Evolutionary conservation across 2,329 filamentous ascomycete genomes (phyloP).

Genomic region (Sporothrix sp.): DNA sequence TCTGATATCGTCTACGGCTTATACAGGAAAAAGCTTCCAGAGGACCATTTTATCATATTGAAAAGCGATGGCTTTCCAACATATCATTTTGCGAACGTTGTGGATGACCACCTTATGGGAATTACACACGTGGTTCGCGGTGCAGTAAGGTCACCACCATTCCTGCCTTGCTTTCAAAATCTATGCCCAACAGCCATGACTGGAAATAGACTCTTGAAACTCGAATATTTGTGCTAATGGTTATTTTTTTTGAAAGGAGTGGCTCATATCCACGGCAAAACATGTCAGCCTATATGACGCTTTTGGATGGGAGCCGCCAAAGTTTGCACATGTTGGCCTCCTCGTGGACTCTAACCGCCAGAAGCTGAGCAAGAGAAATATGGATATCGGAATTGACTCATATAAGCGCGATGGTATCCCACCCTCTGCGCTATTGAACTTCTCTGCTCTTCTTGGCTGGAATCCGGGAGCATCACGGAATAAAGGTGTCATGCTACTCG

Average conservation of each 20-base stretch:
- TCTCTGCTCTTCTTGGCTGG: constrained; percentile 79
- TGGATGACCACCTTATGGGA: constrained; percentile 91
- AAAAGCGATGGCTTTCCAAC: constrained; percentile 91
- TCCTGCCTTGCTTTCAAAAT: constrained; percentile 25
- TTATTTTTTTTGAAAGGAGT: constrained; percentile 54
- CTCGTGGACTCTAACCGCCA: constrained; percentile 58
- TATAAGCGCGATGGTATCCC: constrained; percentile 39
- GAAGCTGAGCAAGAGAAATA: constrained; percentile 80
- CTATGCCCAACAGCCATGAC: constrained; percentile 97
- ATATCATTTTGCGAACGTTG: constrained; percentile 94
- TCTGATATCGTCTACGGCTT: constrained; percentile 71
- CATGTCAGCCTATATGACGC: constrained; percentile 63
- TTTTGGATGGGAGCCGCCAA: constrained; percentile 62
- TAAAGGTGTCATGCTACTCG: constrained; percentile 61
- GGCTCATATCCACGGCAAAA: constrained; percentile 86
- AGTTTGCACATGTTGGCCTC: constrained; percentile 73
- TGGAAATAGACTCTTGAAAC: too few species aligned
- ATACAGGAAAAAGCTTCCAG: constrained; percentile 43
- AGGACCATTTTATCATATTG: constrained; percentile 80
- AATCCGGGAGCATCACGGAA: constrained; percentile 44
- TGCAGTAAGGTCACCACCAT: constrained; percentile 46
- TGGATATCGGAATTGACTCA: constrained; percentile 39
- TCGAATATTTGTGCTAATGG: too few species aligned
- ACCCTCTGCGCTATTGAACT: constrained; percentile 56
- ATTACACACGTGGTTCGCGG: constrained; percentile 94